Conservation (phyloP, 192 early-diverging fungal genomes). For the Coemansia sp. region DNA sequence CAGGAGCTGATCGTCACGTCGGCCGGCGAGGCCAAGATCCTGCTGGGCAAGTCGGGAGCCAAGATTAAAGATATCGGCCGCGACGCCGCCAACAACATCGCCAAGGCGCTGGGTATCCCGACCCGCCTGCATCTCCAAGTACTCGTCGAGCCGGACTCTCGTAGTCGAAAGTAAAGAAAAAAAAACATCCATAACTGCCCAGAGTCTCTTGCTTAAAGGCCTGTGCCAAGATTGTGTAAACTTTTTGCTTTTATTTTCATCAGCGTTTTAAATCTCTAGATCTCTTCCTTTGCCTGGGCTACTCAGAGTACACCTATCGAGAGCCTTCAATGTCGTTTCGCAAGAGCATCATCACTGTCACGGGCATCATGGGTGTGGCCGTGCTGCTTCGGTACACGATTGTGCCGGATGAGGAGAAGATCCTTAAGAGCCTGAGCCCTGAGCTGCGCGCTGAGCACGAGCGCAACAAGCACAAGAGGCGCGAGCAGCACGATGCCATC, state of each 20-base stretch:
- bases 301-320: background rate
- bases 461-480: slow-evolving; percentile 39
- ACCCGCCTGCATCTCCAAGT: slow-evolving; percentile 47
- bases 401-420: slow-evolving; percentile 43
- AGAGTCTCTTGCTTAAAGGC: background rate
- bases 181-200: background rate
- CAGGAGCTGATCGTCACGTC: slow-evolving; percentile 46
- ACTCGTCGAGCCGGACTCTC: slow-evolving; percentile 34
- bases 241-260: background rate
- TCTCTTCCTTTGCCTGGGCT: background rate
- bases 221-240: background rate
- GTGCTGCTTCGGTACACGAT: slow-evolving; percentile 48
- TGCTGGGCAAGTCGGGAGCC: slow-evolving; percentile 30
- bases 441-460: slow-evolving; percentile 47
- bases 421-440: slow-evolving; percentile 34
- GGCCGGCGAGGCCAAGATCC: slow-evolving; percentile 38
- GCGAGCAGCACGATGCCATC: slow-evolving; percentile 41
- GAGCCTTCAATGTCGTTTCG: slow-evolving; percentile 13
- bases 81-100: slow-evolving; percentile 21
- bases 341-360: slow-evolving; percentile 19
- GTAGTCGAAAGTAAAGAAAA: slow-evolving; percentile 15
- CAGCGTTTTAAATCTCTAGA: background rate
- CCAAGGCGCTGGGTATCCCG: slow-evolving; percentile 29
- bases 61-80: slow-evolving; percentile 23
- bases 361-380: slow-evolving; percentile 37